Evolutionary conservation across 352 stramenopile species (phyloP), one percentile per base, ranked within the genome.

Genomic region (Phytopythium boreale): DNA sequence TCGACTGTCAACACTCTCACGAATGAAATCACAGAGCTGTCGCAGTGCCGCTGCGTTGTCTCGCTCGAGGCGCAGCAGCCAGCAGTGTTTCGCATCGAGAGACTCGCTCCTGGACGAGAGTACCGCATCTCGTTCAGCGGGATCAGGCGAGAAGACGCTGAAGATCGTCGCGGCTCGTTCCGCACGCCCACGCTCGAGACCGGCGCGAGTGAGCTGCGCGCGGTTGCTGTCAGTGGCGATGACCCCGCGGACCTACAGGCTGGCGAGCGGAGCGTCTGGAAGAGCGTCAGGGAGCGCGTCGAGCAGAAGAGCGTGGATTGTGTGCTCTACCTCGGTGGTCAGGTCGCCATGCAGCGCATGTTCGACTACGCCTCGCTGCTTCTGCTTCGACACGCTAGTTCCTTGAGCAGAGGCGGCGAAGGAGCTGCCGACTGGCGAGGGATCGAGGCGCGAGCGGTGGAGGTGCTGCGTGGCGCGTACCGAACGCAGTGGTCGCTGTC

Each of bases 311-410:
- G 62, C 11, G 61, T 72, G 3, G 72, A 88, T 15, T 59, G 83
- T 9, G 71, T 93, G 7, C 24, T 94, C 15, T 82, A 94, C 64
- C 66, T 93, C 15, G 86, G 84, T 3, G 86, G 84, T 0, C 86
- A 94, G 63, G 82, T 94, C 2, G 65, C 65, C 11, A 80, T 95
- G 74, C 55, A 79, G 56, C 59, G 58, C n/a, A 81, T 85, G 71
- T 95, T 95, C 46, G 80, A 93, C 57, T 79, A 87, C 56, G 79
- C 74, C 2, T 89, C 76, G 59, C 60, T 77, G 15, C 47, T 92
- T n/a, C 63, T 95, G 22, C 60, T 90, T 44, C 77, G 79, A 5
- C 71, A 89, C 10, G 73, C 68, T n/a, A 69, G 83, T 19, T 74
- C 66, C 1, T 29, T 63, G 20, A 57, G 63, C 8, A 59, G 56